phyloP scores from a whole-genome alignment of 306 rosid species.

The Leucaena leucocephala region DNA sequence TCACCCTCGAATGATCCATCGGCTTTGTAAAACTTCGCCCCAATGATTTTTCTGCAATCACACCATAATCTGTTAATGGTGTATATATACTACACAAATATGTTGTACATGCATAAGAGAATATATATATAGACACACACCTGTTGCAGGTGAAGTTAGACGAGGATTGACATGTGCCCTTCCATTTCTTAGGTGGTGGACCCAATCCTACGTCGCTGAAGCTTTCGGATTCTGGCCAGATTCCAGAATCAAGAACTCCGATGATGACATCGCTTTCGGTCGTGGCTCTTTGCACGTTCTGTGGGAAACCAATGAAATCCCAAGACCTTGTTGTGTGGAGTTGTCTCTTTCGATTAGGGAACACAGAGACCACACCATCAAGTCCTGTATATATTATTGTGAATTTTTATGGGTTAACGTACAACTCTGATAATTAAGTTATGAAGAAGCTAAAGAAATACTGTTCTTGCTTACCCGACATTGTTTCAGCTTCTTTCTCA shows the following conservation, averaged over 20 bases:
- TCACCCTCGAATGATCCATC: not conserved
- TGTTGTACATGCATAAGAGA: not conserved
- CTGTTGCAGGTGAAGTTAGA: not conserved
- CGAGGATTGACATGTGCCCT: not conserved
- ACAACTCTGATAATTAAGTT: not conserved
- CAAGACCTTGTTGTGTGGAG: not conserved
- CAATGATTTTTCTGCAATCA: slow-evolving; percentile 51
- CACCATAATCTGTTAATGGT: not conserved
- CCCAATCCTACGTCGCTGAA: not conserved
- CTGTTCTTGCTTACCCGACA: not conserved
- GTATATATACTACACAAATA: not conserved
- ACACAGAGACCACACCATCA: slow-evolving; percentile 57
- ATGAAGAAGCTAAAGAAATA: not conserved
- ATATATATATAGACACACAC: not conserved
- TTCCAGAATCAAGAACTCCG: not conserved
- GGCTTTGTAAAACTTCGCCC: slow-evolving; percentile 45
- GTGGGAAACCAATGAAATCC: slow-evolving; percentile 3
- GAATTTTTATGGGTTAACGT: not conserved
- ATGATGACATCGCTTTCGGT: not conserved
- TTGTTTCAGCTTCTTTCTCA: slow-evolving; percentile 42
- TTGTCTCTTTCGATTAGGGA: slow-evolving; percentile 37
- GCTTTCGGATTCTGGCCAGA: slow-evolving; percentile 1
- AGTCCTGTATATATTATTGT: slow-evolving; percentile 32
- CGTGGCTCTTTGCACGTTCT: not conserved
- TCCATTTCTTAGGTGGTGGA: slow-evolving; percentile 1